phyloP scores from a whole-genome alignment of 2,329 filamentous ascomycete genomes.

The Albophoma yamanashiensis region DNA sequence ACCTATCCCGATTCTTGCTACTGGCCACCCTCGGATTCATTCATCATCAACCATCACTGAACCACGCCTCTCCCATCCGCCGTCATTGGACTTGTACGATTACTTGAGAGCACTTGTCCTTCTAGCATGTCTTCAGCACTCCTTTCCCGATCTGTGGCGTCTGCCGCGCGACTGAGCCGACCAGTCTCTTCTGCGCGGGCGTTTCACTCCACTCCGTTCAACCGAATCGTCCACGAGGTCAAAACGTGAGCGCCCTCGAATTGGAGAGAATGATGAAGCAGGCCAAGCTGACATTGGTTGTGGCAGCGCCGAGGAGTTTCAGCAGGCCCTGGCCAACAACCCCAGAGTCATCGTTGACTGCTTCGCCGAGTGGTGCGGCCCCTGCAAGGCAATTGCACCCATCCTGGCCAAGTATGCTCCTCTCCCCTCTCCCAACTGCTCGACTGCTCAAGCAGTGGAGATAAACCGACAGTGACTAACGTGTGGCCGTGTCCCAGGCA shows the following conservation, averaged over 20 bases:
- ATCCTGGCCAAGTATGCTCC: conserved; percentile 32
- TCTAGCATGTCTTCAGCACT: neutral
- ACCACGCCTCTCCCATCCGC: neutral
- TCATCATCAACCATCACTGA: neutral
- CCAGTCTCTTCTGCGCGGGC: conserved; percentile 3
- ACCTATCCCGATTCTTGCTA: neutral
- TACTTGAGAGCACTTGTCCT: no score
- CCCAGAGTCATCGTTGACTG: conserved; percentile 70
- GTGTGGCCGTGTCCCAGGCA: conserved; percentile 6
- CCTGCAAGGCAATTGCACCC: conserved; percentile 83
- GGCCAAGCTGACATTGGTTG: neutral
- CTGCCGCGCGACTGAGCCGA: neutral
- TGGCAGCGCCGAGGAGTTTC: conserved; percentile 48
- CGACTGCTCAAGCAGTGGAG: neutral
- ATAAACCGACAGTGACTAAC: neutral
- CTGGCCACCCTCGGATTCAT: neutral
- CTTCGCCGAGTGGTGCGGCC: conserved; percentile 85
- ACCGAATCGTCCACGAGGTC: conserved; percentile 34
- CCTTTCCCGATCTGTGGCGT: neutral
- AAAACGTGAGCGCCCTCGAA: conserved; percentile 18
- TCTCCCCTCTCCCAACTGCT: neutral
- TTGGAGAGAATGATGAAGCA: accelerated
- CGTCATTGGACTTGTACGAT: neutral
- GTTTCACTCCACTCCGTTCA: conserved; percentile 27
- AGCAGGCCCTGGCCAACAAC: conserved; percentile 35